Conservation (phyloP, 1,284 basidiomycete species). For the Lentinus polychrous region DNA sequence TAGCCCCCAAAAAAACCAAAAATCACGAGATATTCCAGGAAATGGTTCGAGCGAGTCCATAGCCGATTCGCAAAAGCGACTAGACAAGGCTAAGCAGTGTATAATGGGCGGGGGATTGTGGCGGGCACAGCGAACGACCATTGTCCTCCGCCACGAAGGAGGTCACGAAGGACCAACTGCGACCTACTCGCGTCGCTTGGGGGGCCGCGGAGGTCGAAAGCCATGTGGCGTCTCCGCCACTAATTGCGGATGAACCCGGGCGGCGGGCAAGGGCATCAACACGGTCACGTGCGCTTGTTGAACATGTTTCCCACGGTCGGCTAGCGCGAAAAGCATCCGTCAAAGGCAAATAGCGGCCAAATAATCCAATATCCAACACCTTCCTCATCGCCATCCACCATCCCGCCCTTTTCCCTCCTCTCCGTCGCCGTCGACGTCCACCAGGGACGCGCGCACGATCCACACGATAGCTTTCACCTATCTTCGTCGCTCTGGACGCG, state of each 20-base stretch:
- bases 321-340: slow-evolving; percentile 14
- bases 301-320: slow-evolving; percentile 27
- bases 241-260: background rate
- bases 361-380: slow-evolving; percentile 1
- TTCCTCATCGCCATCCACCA: slow-evolving; percentile 15
- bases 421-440: slow-evolving; percentile 15
- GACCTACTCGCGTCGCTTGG: too few species aligned
- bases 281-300: slow-evolving; percentile 35
- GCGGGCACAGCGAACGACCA: too few species aligned
- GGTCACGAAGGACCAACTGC: too few species aligned
- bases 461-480: slow-evolving; percentile 8
- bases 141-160: too few species aligned
- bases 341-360: slow-evolving; percentile 14
- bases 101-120: too few species aligned
- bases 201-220: background rate
- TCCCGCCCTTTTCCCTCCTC: slow-evolving; percentile 9
- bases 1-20: too few species aligned
- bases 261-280: slow-evolving; percentile 7
- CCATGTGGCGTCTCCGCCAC: background rate
- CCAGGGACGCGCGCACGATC: slow-evolving; percentile 15
- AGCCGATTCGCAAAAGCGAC: too few species aligned
- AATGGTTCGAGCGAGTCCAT: too few species aligned
- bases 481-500: slow-evolving; percentile 1
- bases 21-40: too few species aligned
- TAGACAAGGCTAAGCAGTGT: too few species aligned